Percentiles rank a stretch among this genome's conserved stretches.
phyloP scores from a whole-genome alignment of 345 rosid genomes.

The Anacardium occidentale region DNA sequence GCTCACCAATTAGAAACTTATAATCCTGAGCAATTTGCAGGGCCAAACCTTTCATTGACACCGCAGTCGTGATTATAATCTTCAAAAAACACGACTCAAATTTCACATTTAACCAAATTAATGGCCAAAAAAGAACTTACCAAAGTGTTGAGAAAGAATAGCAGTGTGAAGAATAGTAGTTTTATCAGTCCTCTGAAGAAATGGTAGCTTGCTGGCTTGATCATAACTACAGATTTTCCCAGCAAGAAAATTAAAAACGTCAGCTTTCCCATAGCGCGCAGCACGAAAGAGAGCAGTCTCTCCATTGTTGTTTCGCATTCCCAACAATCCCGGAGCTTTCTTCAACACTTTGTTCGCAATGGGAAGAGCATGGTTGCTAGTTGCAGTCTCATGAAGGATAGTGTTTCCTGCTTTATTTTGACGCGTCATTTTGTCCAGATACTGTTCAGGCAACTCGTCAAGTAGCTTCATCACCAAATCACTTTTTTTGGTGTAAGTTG shows the following conservation, averaged over 20 bases:
- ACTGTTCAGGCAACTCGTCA: conserved; percentile 12
- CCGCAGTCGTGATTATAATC: too few species aligned
- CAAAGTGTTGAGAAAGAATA: conserved; percentile 25
- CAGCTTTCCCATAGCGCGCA: conserved; percentile 14
- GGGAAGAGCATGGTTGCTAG: conserved; percentile 6
- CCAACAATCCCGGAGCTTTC: conserved; percentile 17
- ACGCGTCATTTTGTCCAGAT: conserved; percentile 10
- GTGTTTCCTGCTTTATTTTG: conserved; percentile 21
- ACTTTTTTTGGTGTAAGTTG: background rate
- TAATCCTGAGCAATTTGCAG: conserved; percentile 5
- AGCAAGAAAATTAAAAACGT: conserved; percentile 7
- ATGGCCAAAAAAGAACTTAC: background rate
- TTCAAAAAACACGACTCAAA: too few species aligned
- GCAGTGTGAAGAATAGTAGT: conserved; percentile 29
- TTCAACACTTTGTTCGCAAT: background rate
- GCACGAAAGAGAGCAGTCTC: conserved; percentile 14
- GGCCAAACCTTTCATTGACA: background rate
- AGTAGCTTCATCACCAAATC: conserved; percentile 1
- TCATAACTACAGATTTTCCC: conserved; percentile 6
- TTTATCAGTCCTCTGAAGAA: conserved; percentile 10
- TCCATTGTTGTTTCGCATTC: conserved; percentile 18
- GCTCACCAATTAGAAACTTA: background rate
- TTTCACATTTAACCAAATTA: too few species aligned
- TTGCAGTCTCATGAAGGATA: conserved; percentile 28
- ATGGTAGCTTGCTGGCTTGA: background rate